Evolutionary conservation across 1,284 basidiomycete genomes (phyloP).

Genomic region (Cryptococcus sp.): DNA sequence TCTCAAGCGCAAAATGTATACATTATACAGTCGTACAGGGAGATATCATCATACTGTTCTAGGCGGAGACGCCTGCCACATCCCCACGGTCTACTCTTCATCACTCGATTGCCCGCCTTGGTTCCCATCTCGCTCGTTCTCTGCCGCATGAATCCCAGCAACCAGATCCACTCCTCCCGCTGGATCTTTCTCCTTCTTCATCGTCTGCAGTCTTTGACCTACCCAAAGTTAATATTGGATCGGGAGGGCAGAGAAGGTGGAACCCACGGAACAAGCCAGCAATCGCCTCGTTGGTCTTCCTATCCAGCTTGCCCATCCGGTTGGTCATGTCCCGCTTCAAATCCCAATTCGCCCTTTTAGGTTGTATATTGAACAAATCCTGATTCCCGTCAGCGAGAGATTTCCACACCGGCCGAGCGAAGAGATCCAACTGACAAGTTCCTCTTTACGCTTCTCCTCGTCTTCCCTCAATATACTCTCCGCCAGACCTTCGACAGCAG

Average conservation of each 20-base stretch:
- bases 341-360: slow-evolving; percentile 95
- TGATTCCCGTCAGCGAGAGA: slow-evolving; percentile 41
- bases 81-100: slow-evolving; percentile 1
- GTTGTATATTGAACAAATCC: slow-evolving; percentile 95
- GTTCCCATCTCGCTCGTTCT: slow-evolving; percentile 34
- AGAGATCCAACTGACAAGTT: slow-evolving; percentile 60
- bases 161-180: slow-evolving; percentile 39
- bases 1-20: too few species aligned
- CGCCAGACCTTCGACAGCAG: slow-evolving; percentile 73
- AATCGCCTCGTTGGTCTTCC: slow-evolving; percentile 84
- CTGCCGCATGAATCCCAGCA: slow-evolving; percentile 42
- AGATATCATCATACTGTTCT: too few species aligned
- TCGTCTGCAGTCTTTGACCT: slow-evolving; percentile 44
- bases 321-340: slow-evolving; percentile 89
- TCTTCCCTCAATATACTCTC: slow-evolving; percentile 79
- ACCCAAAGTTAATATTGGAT: neutral
- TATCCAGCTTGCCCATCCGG: slow-evolving; percentile 79
- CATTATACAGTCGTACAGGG: too few species aligned
- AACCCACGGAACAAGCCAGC: slow-evolving; percentile 82
- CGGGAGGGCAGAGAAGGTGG: neutral
- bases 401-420: neutral
- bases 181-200: slow-evolving; percentile 34
- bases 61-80: too few species aligned
- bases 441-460: slow-evolving; percentile 72
- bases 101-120: slow-evolving; percentile 4